Evolutionary conservation across 148 eudicot species (phyloP), one percentile per base, ranked within the genome.

Genomic region (Agrostemma githago): DNA sequence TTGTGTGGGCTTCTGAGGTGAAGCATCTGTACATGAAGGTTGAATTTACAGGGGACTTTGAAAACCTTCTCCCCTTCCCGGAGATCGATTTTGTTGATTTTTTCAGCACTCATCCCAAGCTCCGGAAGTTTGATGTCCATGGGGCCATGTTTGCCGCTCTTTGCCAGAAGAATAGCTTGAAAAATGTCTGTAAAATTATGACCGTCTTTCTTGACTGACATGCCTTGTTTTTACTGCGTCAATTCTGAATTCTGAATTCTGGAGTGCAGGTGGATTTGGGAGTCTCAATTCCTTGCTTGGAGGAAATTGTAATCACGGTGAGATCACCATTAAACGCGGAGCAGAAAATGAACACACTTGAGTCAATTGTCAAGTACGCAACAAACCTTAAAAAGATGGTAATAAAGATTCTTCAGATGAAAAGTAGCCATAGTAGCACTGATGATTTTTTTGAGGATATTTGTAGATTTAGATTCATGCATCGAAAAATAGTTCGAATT

Each of bases 111-210:
- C 97, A 95, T 64, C 91, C 88, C 1, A 95, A 89, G 84, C 91
- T 95, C 58, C 83, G 72, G 72, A 90, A 76, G 51, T 90, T 95
- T 34, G 96, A 92, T 70, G 85, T 95, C 44, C 99, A 92, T 66
- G 99, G 98, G 72, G 97, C 99, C 70, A 92, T 95, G 97, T 92
- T 95, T 83, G 99, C 97, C 79, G 99, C 99, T 66, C 89, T 95
- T 48, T 95, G 97, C 85, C 97, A 90, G 77, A 90, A 83, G 81
- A 86, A 90, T 85, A 92, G 97, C 85, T 84, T 92, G 66, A 90
- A 79, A 88, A 86, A 90, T 86, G 99, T 90, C 69, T 80, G 91
- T 76, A 19, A 38, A 62, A 37, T 5, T 4, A 15, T 10, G 43
- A 10, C 14, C 8, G 26, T 5, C 8, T 65, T 53, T 21, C 10